Percentiles rank a stretch among this genome's conserved stretches.
phyloP scores from a whole-genome alignment of 2,329 filamentous ascomycete species.

The Fusarium sp. region DNA sequence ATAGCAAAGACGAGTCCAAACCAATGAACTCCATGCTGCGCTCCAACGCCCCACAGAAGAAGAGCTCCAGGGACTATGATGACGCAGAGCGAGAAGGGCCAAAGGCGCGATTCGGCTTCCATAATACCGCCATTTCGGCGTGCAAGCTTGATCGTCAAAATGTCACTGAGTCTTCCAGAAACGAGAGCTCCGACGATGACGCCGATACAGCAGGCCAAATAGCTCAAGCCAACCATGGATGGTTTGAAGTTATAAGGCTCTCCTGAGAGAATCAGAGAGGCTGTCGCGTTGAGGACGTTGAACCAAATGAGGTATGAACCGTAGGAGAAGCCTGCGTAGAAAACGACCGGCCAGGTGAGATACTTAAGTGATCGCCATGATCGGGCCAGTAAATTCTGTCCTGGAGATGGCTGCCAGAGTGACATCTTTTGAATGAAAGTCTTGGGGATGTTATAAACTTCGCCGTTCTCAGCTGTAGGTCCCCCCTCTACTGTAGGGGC shows the following conservation, averaged over 20 bases:
- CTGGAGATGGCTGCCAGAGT: constrained; percentile 54
- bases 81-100: constrained; percentile 54
- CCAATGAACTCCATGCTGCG: constrained; percentile 57
- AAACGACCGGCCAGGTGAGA: constrained; percentile 59
- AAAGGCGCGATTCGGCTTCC: constrained; percentile 59
- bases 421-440: constrained; percentile 59
- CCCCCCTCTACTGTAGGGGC: not conserved
- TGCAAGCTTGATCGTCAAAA: constrained; percentile 39
- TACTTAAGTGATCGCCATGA: constrained; percentile 52
- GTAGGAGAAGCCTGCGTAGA: constrained; percentile 59
- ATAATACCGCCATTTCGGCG: constrained; percentile 58
- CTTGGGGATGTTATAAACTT: constrained; percentile 47
- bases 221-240: constrained; percentile 52
- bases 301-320: constrained; percentile 59
- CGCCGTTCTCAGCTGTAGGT: not conserved
- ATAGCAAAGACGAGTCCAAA: constrained; percentile 59
- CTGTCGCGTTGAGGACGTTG: constrained; percentile 59
- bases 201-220: too few species aligned
- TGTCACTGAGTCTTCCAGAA: too few species aligned
- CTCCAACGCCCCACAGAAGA: constrained; percentile 49
- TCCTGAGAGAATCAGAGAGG: constrained; percentile 56
- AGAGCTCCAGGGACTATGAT: too few species aligned
- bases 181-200: too few species aligned
- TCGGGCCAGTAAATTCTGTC: too few species aligned
- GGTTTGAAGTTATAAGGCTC: constrained; percentile 54